A percentile compares a stretch with the other conserved stretches of the same genome.
Conservation (phyloP, 108 stramenopile species). For the Nitzschia sp. region DNA sequence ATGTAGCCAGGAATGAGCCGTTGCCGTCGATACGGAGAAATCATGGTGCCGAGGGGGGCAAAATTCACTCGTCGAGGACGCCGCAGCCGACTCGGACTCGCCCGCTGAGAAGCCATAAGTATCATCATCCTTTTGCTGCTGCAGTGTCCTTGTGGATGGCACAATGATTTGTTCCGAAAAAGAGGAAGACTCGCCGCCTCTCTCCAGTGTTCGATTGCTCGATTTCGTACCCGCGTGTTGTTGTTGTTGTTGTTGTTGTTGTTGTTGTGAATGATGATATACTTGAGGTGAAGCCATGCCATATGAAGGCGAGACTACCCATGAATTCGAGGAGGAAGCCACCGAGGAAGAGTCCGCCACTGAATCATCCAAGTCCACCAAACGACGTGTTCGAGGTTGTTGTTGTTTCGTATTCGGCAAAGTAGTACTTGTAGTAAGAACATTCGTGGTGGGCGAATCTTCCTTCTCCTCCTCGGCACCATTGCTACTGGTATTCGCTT, state of each 20-base stretch:
- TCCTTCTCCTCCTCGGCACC: not conserved
- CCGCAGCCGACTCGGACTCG: no score
- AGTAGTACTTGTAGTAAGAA: no score
- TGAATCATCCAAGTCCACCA: constrained; percentile 35
- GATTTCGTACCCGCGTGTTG: no score
- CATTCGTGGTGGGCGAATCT: not conserved
- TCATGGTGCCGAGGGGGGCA: no score
- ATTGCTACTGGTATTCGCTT: not conserved
- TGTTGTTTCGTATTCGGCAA: no score
- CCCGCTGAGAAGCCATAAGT: not conserved
- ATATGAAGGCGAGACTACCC: not conserved
- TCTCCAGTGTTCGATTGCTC: not conserved
- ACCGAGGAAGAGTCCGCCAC: constrained; percentile 1
- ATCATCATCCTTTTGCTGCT: not conserved
- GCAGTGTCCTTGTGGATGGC: not conserved
- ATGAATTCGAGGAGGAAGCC: constrained; percentile 8
- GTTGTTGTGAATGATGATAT: no score
- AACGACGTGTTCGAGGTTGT: not conserved
- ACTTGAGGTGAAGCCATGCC: not conserved
- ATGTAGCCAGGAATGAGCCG: no score
- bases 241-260: no score
- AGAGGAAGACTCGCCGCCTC: no score
- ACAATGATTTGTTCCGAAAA: no score
- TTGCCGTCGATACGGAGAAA: no score
- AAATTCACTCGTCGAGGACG: no score